Evolutionary conservation across 306 rosid genomes (phyloP).

Genomic region (Lathyrus sativus): DNA sequence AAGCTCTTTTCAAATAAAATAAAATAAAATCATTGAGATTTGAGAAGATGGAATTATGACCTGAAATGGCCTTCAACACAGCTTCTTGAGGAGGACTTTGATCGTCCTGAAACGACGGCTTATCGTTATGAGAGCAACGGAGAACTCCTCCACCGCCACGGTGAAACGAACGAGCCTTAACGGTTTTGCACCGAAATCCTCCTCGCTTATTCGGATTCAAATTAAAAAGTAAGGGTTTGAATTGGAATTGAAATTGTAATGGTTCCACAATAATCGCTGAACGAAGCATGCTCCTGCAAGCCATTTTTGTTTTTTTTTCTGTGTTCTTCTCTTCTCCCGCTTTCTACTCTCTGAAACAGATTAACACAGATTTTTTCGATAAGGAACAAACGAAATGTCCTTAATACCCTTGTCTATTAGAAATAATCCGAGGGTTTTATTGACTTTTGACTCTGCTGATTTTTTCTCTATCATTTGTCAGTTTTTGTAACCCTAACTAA

Average conservation of each 20-base stretch:
- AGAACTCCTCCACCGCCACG: constrained; percentile 40
- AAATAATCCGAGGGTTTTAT: background rate
- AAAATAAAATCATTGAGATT: background rate
- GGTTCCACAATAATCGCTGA: constrained; percentile 58
- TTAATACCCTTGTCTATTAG: constrained; percentile 21
- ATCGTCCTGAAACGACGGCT: constrained; percentile 66
- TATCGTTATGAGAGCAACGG: constrained; percentile 55
- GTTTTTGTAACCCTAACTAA: constrained; percentile 35
- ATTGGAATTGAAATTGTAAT: constrained; percentile 64
- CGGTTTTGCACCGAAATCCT: constrained; percentile 37
- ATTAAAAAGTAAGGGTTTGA: constrained; percentile 47
- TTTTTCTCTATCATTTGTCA: too few relatives aligned
- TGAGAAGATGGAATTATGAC: constrained; percentile 44
- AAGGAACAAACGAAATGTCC: constrained; percentile 32
- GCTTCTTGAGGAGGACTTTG: constrained; percentile 96
- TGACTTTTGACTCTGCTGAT: background rate
- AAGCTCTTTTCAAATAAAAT: background rate
- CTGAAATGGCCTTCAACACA: constrained; percentile 91
- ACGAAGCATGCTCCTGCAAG: constrained; percentile 63
- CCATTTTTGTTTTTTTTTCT: constrained; percentile 47
- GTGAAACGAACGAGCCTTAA: constrained; percentile 49
- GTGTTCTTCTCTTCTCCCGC: background rate
- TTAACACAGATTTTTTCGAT: constrained; percentile 39
- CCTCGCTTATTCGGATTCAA: constrained; percentile 31
- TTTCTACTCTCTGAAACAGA: background rate